phyloP scores from a whole-genome alignment of 352 stramenopile species.

The Phytophthora meadii region DNA sequence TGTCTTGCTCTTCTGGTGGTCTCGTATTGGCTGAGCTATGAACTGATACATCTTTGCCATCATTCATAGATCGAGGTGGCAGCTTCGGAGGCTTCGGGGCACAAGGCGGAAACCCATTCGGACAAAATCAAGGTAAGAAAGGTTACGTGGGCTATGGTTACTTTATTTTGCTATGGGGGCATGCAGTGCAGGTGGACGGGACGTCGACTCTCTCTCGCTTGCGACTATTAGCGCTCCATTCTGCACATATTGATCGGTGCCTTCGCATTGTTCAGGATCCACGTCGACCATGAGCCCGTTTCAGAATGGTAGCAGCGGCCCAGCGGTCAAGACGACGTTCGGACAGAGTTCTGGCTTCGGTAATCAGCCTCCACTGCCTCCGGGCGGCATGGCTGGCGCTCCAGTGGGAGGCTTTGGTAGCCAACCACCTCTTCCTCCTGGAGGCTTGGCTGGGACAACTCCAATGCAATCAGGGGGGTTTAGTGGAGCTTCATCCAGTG shows the following conservation, averaged over 20 bases:
- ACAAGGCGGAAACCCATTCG: constrained; percentile 44
- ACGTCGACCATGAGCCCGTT: constrained; percentile 39
- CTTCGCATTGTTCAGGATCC: constrained; percentile 41
- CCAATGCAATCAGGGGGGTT: constrained; percentile 19
- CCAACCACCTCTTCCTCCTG: constrained; percentile 31
- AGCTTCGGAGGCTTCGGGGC: constrained; percentile 33
- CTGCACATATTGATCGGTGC: constrained; percentile 45
- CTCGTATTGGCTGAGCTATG: constrained; percentile 7
- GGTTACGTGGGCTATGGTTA: constrained; percentile 6
- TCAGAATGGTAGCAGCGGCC: constrained; percentile 19
- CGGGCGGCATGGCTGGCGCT: constrained; percentile 25
- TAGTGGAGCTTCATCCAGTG: constrained; percentile 11
- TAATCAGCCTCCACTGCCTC: constrained; percentile 33
- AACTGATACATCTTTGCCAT: constrained; percentile 12
- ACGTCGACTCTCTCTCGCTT: constrained; percentile 5
- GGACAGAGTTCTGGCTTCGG: constrained; percentile 45
- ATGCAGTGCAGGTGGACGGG: constrained; percentile 15
- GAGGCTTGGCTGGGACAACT: constrained; percentile 23
- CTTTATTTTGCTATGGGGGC: constrained; percentile 9
- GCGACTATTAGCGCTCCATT: constrained; percentile 12
- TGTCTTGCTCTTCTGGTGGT: not conserved
- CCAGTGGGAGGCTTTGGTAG: constrained; percentile 18
- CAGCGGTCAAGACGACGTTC: constrained; percentile 36
- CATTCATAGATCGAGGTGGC: constrained; percentile 21
- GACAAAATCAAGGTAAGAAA: constrained; percentile 49